Percentiles rank a stretch among this genome's conserved stretches.
Conservation (phyloP, 805 yeast genomes). For the Spathaspora gorwiae region DNA sequence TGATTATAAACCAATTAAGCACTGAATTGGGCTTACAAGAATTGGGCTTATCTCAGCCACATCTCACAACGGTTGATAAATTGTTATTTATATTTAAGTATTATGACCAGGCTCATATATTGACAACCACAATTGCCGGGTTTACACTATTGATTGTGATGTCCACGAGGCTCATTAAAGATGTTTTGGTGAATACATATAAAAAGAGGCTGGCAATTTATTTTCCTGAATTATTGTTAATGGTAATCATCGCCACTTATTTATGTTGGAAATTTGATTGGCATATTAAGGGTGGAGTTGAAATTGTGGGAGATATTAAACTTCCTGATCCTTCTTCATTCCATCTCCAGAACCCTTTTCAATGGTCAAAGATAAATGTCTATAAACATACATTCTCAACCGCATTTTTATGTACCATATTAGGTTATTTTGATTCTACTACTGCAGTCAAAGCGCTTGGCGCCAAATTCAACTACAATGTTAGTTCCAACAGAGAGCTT, state of each 20-base stretch:
- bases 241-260: slow-evolving; percentile 26
- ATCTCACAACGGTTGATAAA: slow-evolving; percentile 19
- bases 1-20: slow-evolving; percentile 56
- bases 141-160: slow-evolving; percentile 20
- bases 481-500: slow-evolving; percentile 29
- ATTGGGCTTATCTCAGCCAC: slow-evolving; percentile 16
- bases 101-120: slow-evolving; percentile 9
- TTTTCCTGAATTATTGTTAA: slow-evolving; percentile 28
- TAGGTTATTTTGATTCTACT: slow-evolving; percentile 34
- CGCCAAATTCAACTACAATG: slow-evolving; percentile 26
- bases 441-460: slow-evolving; percentile 31
- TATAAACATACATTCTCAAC: slow-evolving; percentile 23
- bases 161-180: slow-evolving; percentile 16
- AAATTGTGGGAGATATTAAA: slow-evolving; percentile 23
- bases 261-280: slow-evolving; percentile 22
- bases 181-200: slow-evolving; percentile 12
- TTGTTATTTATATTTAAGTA: slow-evolving; percentile 11
- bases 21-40: slow-evolving; percentile 39
- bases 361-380: slow-evolving; percentile 13
- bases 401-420: slow-evolving; percentile 27
- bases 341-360: slow-evolving; percentile 20
- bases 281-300: slow-evolving; percentile 21
- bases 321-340: background rate
- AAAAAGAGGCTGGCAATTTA: slow-evolving; percentile 17
- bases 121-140: slow-evolving; percentile 16